A percentile compares a stretch with the other conserved stretches of the same genome.
Conservation (phyloP, 345 rosid genomes). For the Passiflora organensis region DNA sequence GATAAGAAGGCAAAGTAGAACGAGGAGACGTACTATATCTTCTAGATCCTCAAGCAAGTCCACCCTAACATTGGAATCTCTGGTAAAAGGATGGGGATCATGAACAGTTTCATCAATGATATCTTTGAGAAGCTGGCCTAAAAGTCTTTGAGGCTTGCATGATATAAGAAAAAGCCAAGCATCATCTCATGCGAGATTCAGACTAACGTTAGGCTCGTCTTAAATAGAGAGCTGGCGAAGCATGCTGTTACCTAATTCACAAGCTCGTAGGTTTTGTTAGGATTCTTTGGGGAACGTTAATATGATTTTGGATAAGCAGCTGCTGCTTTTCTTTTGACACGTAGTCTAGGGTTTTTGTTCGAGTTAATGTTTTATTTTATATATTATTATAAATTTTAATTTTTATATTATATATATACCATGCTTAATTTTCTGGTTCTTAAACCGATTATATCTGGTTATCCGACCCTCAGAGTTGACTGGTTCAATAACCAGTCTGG, state of each 20-base stretch:
- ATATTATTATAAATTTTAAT: no score
- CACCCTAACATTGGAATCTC: constrained; percentile 26
- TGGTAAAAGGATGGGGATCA: constrained; percentile 24
- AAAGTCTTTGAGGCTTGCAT: constrained; percentile 17
- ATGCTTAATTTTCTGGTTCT: no score
- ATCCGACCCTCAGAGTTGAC: no score
- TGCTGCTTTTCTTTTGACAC: background rate
- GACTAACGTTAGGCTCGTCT: constrained; percentile 19
- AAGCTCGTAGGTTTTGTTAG: constrained; percentile 15
- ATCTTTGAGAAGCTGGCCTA: constrained; percentile 26
- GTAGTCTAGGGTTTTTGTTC: background rate
- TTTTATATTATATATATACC: no score
- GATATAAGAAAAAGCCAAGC: constrained; percentile 26
- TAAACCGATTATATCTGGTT: no score
- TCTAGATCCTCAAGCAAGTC: constrained; percentile 25
- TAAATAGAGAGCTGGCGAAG: constrained; percentile 25
- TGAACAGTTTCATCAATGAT: constrained; percentile 25
- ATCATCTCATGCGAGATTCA: constrained; percentile 26
- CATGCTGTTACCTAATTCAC: constrained; percentile 31
- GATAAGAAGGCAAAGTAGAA: constrained; percentile 25
- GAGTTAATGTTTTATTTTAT: no score
- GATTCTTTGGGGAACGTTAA: background rate
- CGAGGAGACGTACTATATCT: constrained; percentile 22
- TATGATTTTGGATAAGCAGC: background rate
- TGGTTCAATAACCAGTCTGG: no score